phyloP scores from a whole-genome alignment of 768 basidiomycete genomes.

The Kwoniella sp. region DNA sequence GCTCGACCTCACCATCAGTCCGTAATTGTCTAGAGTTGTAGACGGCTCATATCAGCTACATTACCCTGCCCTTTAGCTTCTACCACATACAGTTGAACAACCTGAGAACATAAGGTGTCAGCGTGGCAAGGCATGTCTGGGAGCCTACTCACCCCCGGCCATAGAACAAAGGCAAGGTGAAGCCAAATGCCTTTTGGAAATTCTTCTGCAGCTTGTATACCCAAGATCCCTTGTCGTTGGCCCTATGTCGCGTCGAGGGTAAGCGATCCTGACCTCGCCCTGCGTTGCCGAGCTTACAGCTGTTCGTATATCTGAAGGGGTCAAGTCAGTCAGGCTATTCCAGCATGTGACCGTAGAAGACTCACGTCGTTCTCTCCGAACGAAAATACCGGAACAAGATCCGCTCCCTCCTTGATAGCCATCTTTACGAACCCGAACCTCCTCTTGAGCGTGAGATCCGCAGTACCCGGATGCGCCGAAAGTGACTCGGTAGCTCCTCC shows the following conservation, averaged over 20 bases:
- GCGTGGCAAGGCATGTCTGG: not conserved
- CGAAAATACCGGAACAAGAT: constrained; percentile 93
- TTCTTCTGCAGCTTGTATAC: constrained; percentile 79
- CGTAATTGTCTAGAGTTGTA: constrained; percentile 85
- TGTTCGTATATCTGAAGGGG: constrained; percentile 79
- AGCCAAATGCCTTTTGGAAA: constrained; percentile 89
- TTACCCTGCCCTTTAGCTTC: too few relatives aligned
- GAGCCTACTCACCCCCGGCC: constrained; percentile 63
- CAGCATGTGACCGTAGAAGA: constrained; percentile 10
- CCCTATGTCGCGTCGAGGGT: constrained; percentile 19
- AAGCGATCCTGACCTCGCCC: not conserved
- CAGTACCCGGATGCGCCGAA: constrained; percentile 93
- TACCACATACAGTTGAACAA: constrained; percentile 75
- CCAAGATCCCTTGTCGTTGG: constrained; percentile 86
- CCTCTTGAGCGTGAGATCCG: constrained; percentile 57
- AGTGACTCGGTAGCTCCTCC: constrained; percentile 94
- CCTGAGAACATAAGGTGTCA: constrained; percentile 18
- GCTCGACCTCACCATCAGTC: constrained; percentile 58
- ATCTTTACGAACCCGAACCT: constrained; percentile 90
- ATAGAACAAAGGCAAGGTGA: constrained; percentile 95
- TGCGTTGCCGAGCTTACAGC: constrained; percentile 62
- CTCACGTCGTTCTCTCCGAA: constrained; percentile 97
- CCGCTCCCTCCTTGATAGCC: constrained; percentile 57
- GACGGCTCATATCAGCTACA: too few relatives aligned
- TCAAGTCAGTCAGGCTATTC: not conserved